A percentile compares a stretch with the other conserved stretches of the same genome.
Conservation (phyloP, 2,329 filamentous ascomycete species). For the Ophiosphaerella herpotricha region DNA sequence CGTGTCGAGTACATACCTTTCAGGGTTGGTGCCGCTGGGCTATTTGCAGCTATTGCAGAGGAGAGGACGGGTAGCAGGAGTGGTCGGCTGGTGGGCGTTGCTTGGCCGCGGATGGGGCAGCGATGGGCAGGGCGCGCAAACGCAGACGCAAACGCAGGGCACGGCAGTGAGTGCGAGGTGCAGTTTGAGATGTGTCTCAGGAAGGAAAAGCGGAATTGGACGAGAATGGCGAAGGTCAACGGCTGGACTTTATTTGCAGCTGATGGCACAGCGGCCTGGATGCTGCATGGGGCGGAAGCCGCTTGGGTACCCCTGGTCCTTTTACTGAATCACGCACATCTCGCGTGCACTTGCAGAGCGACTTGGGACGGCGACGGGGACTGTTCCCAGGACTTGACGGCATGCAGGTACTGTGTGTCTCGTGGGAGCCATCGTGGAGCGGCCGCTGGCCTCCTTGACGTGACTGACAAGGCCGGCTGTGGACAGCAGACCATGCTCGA, state of each 20-base stretch:
- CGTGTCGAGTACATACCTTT: neutral
- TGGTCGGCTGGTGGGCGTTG: constrained; percentile 9
- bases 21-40: neutral
- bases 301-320: constrained; percentile 31
- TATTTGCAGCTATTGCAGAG: neutral
- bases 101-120: constrained; percentile 26
- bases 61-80: neutral
- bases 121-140: constrained; percentile 11
- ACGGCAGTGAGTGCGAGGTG: constrained; percentile 23
- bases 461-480: too few species aligned
- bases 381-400: too few species aligned
- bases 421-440: too few species aligned
- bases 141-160: constrained; percentile 19
- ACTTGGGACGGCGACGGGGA: neutral
- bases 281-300: constrained; percentile 29
- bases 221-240: constrained; percentile 48
- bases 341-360: neutral
- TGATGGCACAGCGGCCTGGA: constrained; percentile 13
- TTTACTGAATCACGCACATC: constrained; percentile 38
- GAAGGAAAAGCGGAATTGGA: constrained; percentile 45
- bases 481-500: neutral
- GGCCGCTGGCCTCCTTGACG: too few species aligned
- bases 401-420: too few species aligned
- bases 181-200: constrained; percentile 45
- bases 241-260: constrained; percentile 25